A percentile compares a stretch with the other conserved stretches of the same genome.
These are phyloP conservation scores for Mycena rosella DNA, from an alignment of 768 basidiomycete genomes.

Conservation along the genomic window DNA sequence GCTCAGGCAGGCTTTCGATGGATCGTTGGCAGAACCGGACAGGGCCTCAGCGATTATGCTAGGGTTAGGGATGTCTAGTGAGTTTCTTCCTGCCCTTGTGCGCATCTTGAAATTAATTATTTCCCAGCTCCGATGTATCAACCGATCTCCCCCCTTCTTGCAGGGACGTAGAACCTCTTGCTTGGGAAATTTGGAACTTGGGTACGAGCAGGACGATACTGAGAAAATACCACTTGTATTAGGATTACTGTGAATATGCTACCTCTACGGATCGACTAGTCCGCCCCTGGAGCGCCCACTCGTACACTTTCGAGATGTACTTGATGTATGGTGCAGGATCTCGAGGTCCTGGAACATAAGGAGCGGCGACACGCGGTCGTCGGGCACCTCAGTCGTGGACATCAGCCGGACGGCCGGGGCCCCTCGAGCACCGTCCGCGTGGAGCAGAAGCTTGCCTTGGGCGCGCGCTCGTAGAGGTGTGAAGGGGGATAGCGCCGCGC, in stretches of 20 bases:
- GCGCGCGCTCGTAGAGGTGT: constrained; percentile 54
- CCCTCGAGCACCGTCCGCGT: constrained; percentile 69
- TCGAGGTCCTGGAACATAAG: constrained; percentile 85
- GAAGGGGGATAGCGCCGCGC: constrained; percentile 73
- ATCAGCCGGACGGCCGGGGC: constrained; percentile 79
- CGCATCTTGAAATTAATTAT: neutral
- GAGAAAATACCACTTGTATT: too few species aligned
- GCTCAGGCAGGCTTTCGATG: neutral
- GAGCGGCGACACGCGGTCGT: constrained; percentile 86
- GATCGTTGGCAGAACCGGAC: neutral
- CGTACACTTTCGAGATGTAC: constrained; percentile 81
- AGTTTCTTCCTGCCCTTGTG: neutral
- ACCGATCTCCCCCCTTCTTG: constrained; percentile 3
- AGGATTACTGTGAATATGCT: too few species aligned
- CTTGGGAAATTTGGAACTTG: too few species aligned
- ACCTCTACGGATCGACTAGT: too few species aligned
- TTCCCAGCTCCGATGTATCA: neutral
- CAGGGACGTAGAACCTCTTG: too few species aligned
- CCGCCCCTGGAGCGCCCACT: constrained; percentile 72
- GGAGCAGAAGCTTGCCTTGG: constrained; percentile 65
- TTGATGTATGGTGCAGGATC: constrained; percentile 84
- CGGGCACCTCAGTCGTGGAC: constrained; percentile 68
- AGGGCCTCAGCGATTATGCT: neutral
- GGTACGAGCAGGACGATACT: too few species aligned
- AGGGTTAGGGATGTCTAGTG: neutral